phyloP scores from a whole-genome alignment of 805 yeast genomes.

The Kodamaea restingae region DNA sequence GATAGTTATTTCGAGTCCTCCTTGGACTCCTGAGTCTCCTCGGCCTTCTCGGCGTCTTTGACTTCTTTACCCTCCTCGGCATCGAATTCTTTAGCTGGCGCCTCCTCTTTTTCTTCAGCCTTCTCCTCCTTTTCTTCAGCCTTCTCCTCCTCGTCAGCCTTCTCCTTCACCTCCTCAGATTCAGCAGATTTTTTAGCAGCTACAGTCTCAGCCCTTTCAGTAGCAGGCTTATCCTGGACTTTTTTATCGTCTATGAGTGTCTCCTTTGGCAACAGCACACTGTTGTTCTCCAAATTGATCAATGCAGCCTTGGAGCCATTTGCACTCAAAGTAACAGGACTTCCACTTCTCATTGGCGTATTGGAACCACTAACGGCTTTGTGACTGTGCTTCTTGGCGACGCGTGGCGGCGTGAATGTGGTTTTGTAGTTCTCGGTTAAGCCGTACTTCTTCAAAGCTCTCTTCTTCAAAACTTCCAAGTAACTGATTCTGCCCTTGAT shows the following conservation, averaged over 20 bases:
- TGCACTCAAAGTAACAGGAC: conserved; percentile 9
- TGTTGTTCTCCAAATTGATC: conserved; percentile 25
- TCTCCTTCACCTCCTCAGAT: conserved; percentile 2
- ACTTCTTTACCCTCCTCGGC: conserved; percentile 1
- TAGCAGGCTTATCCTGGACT: background rate
- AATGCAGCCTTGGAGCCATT: conserved; percentile 8
- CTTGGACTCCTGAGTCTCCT: background rate
- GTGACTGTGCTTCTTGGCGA: conserved; percentile 9
- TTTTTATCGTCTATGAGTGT: conserved; percentile 34
- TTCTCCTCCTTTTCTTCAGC: conserved; percentile 2
- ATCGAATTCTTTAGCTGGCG: conserved; percentile 2
- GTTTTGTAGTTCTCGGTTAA: conserved; percentile 36
- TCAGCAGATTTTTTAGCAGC: too few relatives aligned
- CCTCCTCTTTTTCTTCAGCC: conserved; percentile 8
- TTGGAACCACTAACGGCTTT: conserved; percentile 8
- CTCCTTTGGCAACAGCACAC: conserved; percentile 36
- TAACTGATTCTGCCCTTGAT: conserved; percentile 28
- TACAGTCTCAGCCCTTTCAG: conserved; percentile 3
- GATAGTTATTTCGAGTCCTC: background rate
- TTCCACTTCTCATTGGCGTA: conserved; percentile 13
- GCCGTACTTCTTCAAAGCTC: conserved; percentile 40
- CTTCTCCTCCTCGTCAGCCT: conserved; percentile 6
- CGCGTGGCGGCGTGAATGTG: conserved; percentile 33
- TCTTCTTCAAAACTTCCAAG: conserved; percentile 38
- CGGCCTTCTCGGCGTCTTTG: background rate